A percentile compares a stretch with the other conserved stretches of the same genome.
phyloP scores from a whole-genome alignment of 2,329 filamentous ascomycete genomes.

The Phoma sp. region DNA sequence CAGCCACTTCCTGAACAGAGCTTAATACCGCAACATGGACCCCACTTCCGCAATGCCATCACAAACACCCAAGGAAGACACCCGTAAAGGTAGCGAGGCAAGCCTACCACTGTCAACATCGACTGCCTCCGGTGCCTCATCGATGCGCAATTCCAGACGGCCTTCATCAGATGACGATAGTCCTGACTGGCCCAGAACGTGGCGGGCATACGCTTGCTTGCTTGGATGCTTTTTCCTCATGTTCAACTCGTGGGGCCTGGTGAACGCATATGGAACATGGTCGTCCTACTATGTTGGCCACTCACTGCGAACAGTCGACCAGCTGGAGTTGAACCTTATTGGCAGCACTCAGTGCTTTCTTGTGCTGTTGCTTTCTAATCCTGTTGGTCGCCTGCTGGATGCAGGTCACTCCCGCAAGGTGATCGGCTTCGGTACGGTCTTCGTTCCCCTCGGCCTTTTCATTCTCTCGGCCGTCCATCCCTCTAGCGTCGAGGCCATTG shows the following conservation, averaged over 20 bases:
- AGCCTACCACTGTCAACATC: conserved; percentile 34
- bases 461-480: conserved; percentile 52
- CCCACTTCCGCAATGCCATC: conserved; percentile 21
- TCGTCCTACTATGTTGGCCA: conserved; percentile 56
- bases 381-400: conserved; percentile 57
- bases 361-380: conserved; percentile 53
- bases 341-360: conserved; percentile 57
- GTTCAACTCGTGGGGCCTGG: conserved; percentile 57
- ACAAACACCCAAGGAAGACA: conserved; percentile 25
- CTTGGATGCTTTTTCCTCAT: conserved; percentile 58
- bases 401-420: conserved; percentile 52
- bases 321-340: conserved; percentile 54
- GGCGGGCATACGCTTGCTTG: conserved; percentile 53
- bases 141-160: conserved; percentile 28
- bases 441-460: conserved; percentile 54
- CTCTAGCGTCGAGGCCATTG: conserved; percentile 40
- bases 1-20: conserved; percentile 12
- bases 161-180: conserved; percentile 33
- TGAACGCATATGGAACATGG: conserved; percentile 59
- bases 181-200: conserved; percentile 53
- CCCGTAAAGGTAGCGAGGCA: conserved; percentile 25
- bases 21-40: conserved; percentile 10
- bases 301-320: conserved; percentile 49
- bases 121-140: conserved; percentile 27
- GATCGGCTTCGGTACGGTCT: conserved; percentile 49